These are phyloP conservation scores for Multifurca ochricompacta DNA, from an alignment of 768 basidiomycete species.

Conservation along the genomic window DNA sequence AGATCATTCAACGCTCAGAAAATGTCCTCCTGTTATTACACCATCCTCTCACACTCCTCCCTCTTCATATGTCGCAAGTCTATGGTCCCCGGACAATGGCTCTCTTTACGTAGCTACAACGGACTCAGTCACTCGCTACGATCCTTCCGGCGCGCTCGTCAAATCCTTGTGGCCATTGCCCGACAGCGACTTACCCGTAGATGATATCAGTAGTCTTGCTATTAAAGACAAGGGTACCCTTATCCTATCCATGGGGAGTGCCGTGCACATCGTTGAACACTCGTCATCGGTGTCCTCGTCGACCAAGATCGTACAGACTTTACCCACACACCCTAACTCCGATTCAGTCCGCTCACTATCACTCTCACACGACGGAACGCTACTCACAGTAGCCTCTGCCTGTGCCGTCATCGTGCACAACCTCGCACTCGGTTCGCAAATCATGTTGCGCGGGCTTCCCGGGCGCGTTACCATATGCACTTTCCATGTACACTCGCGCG, in stretches of 20 bases:
- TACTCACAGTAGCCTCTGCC: constrained; percentile 50
- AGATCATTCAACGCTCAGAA: constrained; percentile 42
- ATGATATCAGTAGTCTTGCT: constrained; percentile 28
- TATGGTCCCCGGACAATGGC: constrained; percentile 53
- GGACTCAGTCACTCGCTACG: constrained; percentile 45
- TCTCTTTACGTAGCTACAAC: constrained; percentile 46
- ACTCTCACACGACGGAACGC: constrained; percentile 47
- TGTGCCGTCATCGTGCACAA: constrained; percentile 53
- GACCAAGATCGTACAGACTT: constrained; percentile 37
- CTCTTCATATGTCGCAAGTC: constrained; percentile 35
- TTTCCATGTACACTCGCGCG: constrained; percentile 60
- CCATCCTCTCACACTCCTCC: constrained; percentile 11
- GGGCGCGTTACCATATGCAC: constrained; percentile 39
- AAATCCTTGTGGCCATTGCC: constrained; percentile 35
- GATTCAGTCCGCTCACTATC: constrained; percentile 44
- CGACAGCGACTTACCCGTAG: constrained; percentile 28
- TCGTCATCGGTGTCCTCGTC: constrained; percentile 29
- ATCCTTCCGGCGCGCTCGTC: constrained; percentile 37
- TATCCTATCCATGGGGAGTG: constrained; percentile 40
- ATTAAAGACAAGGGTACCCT: constrained; percentile 34
- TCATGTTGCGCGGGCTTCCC: constrained; percentile 47
- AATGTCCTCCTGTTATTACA: constrained; percentile 34
- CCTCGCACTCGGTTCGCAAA: constrained; percentile 45
- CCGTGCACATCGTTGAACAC: constrained; percentile 43
- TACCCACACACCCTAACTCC: constrained; percentile 42